Evolutionary conservation across 2,329 filamentous ascomycete genomes (phyloP), one percentile per base, ranked within the genome.

Genomic region (Pseudogymnoascus sp.): DNA sequence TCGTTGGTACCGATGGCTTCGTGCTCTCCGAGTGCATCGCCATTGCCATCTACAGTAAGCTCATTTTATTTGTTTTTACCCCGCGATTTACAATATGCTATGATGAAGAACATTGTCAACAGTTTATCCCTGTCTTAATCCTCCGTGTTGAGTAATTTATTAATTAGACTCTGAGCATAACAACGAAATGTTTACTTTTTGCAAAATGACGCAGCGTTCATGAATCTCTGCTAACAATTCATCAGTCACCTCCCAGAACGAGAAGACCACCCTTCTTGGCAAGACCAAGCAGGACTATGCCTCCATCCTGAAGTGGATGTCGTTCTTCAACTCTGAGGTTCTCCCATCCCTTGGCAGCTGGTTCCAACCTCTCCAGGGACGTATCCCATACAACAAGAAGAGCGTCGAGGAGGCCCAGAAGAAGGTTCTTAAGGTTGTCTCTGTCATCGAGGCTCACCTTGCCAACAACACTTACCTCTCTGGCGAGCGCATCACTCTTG

Each of bases 261-360:
- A 97, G 88, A 97, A 97, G 89, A 99, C 94, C 73, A 95, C 92
- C 71, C 92, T 99, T 69, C 87, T 99, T 72, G 94, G 94, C 76
- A 97, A 97, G 89, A 99, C 92, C 82, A 99, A 99, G 89, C 93
- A 99, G 84, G 94, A 99, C 87, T 93, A 97, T 79, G 94, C 94
- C 72, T 92, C 92, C 71, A 99, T 99, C 79, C 84, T 99, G 76
- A 91, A 90, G 80, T 99, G 94, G 94, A 87, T 97, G 88, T 97
- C 93, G 69, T 97, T 88, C 81, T 90, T 89, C 85, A 99, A 97
- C 87, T 77, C 80, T 65, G 93, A 99, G 83, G 76, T 97, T 73
- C 83, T 96, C 69, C 77, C 84, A 67, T 76, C 79, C 68, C 79
- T 97, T 69, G 87, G 82, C 79, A 82, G 77, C 75, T 97, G 91